Evolutionary conservation across 1,139 yeast species (phyloP).

Genomic region (Protomyces inundatus): DNA sequence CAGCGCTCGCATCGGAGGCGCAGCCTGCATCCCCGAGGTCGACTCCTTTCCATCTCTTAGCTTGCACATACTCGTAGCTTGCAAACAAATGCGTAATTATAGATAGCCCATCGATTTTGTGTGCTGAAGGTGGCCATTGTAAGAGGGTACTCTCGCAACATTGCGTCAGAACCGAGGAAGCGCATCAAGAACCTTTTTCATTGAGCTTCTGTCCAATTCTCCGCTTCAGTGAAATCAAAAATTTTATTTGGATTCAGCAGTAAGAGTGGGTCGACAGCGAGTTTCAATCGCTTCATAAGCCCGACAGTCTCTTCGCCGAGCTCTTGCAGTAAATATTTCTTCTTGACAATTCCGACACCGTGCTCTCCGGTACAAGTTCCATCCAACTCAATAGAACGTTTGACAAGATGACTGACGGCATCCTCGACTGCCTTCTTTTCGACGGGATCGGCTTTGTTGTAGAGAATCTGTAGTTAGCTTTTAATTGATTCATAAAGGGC

Average conservation of each 20-base stretch:
- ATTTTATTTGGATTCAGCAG: slow-evolving; percentile 76
- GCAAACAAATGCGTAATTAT: no score
- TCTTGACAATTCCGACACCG: slow-evolving; percentile 79
- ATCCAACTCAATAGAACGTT: slow-evolving; percentile 59
- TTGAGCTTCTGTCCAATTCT: neutral
- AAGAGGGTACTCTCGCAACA: no score
- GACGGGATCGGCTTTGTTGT: slow-evolving; percentile 40
- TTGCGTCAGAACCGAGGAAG: no score
- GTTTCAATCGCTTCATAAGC: slow-evolving; percentile 68
- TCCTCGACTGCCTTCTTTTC: slow-evolving; percentile 47
- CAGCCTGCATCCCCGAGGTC: no score
- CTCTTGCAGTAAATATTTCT: slow-evolving; percentile 59
- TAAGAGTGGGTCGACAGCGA: slow-evolving; percentile 66
- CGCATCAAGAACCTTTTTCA: no score
- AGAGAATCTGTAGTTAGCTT: neutral
- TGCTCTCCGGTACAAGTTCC: slow-evolving; percentile 93
- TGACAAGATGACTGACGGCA: slow-evolving; percentile 63
- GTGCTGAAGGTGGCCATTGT: no score
- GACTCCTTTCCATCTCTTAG: no score
- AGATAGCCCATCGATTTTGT: no score
- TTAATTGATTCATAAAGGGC: neutral
- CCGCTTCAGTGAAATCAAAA: slow-evolving; percentile 3
- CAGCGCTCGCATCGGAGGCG: no score
- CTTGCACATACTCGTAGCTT: no score
- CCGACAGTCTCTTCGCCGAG: slow-evolving; percentile 62